These are phyloP conservation scores for Cryptococcus sp. DNA, from an alignment of 1,284 basidiomycete species.

Conservation along the genomic window DNA sequence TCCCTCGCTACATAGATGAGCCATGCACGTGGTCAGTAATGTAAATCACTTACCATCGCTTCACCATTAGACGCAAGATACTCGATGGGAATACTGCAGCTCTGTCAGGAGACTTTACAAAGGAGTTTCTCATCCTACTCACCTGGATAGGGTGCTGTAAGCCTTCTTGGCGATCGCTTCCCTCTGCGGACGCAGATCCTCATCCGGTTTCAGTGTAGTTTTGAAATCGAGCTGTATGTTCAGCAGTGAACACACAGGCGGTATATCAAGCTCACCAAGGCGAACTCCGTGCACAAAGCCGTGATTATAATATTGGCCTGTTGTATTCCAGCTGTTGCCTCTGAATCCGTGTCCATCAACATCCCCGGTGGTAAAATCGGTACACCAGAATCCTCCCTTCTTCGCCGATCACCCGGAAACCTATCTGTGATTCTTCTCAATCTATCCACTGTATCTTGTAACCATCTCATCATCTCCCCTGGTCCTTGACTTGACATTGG, in stretches of 20 bases:
- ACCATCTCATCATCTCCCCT: slow-evolving; percentile 4
- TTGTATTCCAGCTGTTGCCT: slow-evolving; percentile 24
- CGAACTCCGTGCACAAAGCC: slow-evolving; percentile 23
- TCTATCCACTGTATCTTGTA: slow-evolving; percentile 3
- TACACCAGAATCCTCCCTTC: background rate
- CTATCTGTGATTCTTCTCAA: slow-evolving; percentile 2
- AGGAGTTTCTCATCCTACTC: background rate
- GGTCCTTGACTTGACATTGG: slow-evolving; percentile 4
- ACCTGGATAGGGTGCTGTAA: slow-evolving; percentile 17
- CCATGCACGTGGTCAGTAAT: background rate
- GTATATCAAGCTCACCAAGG: slow-evolving; percentile 15
- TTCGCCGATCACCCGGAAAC: background rate
- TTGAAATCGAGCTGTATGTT: slow-evolving; percentile 22
- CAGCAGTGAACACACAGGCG: background rate
- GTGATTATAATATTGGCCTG: slow-evolving; percentile 29
- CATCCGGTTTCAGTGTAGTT: slow-evolving; percentile 15
- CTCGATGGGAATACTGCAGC: slow-evolving; percentile 22
- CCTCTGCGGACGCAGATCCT: slow-evolving; percentile 18
- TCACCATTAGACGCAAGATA: slow-evolving; percentile 32
- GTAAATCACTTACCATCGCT: slow-evolving; percentile 22
- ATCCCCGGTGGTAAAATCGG: background rate
- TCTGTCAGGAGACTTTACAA: background rate
- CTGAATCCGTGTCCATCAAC: slow-evolving; percentile 2
- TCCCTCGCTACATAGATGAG: slow-evolving; percentile 19
- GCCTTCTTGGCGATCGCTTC: slow-evolving; percentile 24